Evolutionary conservation across 169 alveolate species (phyloP).

Genomic region (Cryptosporidium muris): DNA sequence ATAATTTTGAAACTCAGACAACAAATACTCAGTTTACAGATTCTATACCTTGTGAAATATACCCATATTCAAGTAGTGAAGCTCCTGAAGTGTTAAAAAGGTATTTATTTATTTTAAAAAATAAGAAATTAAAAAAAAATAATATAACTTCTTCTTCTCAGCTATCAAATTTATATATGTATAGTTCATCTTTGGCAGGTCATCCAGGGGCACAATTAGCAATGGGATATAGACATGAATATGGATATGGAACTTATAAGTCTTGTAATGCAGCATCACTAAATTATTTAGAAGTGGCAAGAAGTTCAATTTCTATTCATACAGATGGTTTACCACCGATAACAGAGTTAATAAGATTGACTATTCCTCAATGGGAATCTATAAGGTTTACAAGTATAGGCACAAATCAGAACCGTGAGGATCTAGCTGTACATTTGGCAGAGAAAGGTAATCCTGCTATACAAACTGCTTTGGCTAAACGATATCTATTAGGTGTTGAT

Average conservation of each 20-base stretch:
- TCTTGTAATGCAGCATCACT: constrained; percentile 48
- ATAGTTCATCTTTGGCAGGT: constrained; percentile 41
- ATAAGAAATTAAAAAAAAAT: background rate
- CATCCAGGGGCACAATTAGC: constrained; percentile 55
- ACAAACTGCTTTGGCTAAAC: constrained; percentile 55
- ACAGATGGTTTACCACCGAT: constrained; percentile 7
- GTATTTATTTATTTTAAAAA: background rate
- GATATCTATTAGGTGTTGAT: constrained; percentile 48
- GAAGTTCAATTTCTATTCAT: background rate
- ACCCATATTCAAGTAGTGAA: constrained; percentile 12
- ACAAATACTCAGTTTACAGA: background rate
- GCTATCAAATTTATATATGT: constrained; percentile 32
- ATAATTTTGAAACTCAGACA: background rate
- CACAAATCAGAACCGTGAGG: constrained; percentile 41
- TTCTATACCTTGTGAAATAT: constrained; percentile 16
- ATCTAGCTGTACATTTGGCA: constrained; percentile 46
- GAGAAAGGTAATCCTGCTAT: constrained; percentile 53
- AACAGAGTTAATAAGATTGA: constrained; percentile 32
- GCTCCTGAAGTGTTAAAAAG: constrained; percentile 7
- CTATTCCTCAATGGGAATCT: constrained; percentile 70
- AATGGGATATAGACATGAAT: constrained; percentile 47
- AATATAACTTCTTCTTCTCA: background rate
- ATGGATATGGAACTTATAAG: constrained; percentile 33
- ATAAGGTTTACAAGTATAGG: constrained; percentile 10
- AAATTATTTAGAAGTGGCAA: constrained; percentile 51